Conservation (phyloP, 768 basidiomycete species). For the Ephemerocybe angulata region DNA sequence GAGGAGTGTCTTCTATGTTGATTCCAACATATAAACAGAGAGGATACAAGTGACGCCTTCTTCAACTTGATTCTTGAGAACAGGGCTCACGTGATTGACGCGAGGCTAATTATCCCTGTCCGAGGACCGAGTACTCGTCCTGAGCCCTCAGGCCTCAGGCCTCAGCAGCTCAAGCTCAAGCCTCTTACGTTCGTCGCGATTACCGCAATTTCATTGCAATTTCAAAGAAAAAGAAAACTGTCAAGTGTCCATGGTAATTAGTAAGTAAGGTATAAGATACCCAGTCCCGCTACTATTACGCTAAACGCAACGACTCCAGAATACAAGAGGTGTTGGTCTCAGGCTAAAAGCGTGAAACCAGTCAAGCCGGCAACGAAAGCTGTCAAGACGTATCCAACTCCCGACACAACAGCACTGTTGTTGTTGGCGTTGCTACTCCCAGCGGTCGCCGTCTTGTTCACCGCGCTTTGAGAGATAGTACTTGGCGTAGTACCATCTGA, state of each 20-base stretch:
- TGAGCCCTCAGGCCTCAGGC: background rate
- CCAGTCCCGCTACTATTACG: too few relatives aligned
- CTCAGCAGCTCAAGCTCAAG: background rate
- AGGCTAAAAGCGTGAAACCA: slow-evolving; percentile 3
- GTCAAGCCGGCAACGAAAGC: slow-evolving; percentile 8
- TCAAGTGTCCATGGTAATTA: too few relatives aligned
- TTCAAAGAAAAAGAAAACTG: too few relatives aligned
- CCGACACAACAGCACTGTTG: background rate
- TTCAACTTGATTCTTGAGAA: background rate
- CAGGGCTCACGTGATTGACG: background rate
- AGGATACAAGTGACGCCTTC: background rate
- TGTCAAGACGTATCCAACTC: slow-evolving; percentile 6
- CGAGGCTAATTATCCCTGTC: too few relatives aligned
- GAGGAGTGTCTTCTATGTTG: too few relatives aligned
- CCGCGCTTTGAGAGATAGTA: slow-evolving; percentile 31
- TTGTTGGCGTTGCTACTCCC: background rate
- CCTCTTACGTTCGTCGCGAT: too few relatives aligned
- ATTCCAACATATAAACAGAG: too few relatives aligned
- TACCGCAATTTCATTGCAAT: too few relatives aligned
- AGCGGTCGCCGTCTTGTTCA: background rate
- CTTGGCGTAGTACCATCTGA: slow-evolving; percentile 38
- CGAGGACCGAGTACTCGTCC: slow-evolving; percentile 39
- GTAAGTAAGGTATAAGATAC: too few relatives aligned
- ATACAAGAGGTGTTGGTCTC: background rate
- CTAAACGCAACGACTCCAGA: too few relatives aligned